Base-by-base conservation (phyloP, 2,329 filamentous ascomycete genomes). In the Microdochium bolleyi region DNA sequence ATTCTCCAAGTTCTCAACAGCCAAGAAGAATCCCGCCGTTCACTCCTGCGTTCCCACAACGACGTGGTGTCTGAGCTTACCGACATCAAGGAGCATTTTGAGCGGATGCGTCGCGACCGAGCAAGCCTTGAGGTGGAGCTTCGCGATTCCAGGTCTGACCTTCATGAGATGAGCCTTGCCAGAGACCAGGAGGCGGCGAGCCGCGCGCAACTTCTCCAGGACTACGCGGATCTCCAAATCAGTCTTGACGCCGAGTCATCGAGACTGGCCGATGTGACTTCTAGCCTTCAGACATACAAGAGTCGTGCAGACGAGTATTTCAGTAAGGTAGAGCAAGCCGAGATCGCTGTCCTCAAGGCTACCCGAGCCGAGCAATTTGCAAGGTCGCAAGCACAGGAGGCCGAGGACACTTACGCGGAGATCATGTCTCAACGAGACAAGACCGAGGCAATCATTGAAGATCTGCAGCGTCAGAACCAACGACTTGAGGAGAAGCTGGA, bases 281-380 rank as follows among this genome's bases (percentile, higher is more conserved):
- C 90, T 2, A 95, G 88, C 67, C 79, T 97, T 44, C 85, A 84
- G 55, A 73, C 96, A 56, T 99, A 97, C 77, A 96, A 95, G 78
- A 84, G 83, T 57, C 85, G 92, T 46, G 88, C 92, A 3, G 91
- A 97, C 64, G 92, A 97, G 66, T 97, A 99, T 70, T 99, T 96
- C 71, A 88, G 84, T 74, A 96, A 96, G 71, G 82, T 99, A 21
- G 92, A 99, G 69, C 92, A 97, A 66, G 94, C 94, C 16, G 92
- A 99, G 68, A 95, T 97, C 59, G 85, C 92, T 0, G 92, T 97
- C 19, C 80, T 99, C 57, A 96, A 96, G 68, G 92, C 92, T 16
- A 87, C 82, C 55, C 83, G 92, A 24, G 92, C 94, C 0, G 92
- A 97, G 70, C 90, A 96, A 61, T 96, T 97, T 67, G 92, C 92